phyloP scores from a whole-genome alignment of 1,284 basidiomycete genomes.

The Hemileia vastatrix region DNA sequence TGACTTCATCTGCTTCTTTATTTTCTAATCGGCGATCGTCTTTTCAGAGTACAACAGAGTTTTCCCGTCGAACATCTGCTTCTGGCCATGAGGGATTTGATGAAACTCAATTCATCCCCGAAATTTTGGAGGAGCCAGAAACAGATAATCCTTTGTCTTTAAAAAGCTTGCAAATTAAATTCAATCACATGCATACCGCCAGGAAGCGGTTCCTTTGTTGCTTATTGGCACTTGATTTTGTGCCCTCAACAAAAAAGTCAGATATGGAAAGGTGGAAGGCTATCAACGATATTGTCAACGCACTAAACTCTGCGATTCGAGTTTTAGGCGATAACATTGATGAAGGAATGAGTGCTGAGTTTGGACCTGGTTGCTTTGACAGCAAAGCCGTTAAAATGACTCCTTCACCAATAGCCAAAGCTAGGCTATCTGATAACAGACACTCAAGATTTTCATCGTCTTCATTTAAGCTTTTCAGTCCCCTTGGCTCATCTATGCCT shows the following conservation, averaged over 20 bases:
- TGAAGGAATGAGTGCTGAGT: slow-evolving; percentile 12
- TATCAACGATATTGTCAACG: not conserved
- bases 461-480: too few species aligned
- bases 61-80: not conserved
- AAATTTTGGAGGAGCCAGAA: not conserved
- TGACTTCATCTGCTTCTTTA: not conserved
- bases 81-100: not conserved
- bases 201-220: slow-evolving; percentile 14
- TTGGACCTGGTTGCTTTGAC: slow-evolving; percentile 18
- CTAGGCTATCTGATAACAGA: not conserved
- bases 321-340: not conserved
- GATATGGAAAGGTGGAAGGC: slow-evolving; percentile 6
- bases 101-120: not conserved
- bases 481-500: too few species aligned
- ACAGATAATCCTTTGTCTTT: slow-evolving; percentile 3
- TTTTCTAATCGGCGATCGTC: not conserved
- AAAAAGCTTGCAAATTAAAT: not conserved
- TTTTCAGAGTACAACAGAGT: not conserved
- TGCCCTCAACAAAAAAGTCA: not conserved
- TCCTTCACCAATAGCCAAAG: not conserved
- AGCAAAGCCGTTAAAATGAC: not conserved
- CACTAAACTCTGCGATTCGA: slow-evolving; percentile 2
- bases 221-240: slow-evolving; percentile 13
- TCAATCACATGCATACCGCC: slow-evolving; percentile 11
- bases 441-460: not conserved